Percentiles rank a stretch among this genome's conserved stretches.
phyloP scores from a whole-genome alignment of 1,139 yeast species.

The Kodamaea suecica region DNA sequence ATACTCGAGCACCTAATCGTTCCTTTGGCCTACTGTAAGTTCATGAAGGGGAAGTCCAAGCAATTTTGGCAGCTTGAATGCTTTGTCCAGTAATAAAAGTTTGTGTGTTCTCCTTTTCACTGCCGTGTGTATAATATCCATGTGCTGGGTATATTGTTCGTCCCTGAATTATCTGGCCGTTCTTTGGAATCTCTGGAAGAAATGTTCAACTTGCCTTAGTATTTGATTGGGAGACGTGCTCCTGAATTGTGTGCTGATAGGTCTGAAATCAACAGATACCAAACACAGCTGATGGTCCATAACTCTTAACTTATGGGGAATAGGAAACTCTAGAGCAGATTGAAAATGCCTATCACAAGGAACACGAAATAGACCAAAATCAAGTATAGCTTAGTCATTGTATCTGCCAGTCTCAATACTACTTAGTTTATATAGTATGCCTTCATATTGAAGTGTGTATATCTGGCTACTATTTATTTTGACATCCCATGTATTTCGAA shows the following conservation, averaged over 20 bases:
- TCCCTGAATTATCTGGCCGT: conserved; percentile 24
- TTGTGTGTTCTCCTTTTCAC: conserved; percentile 15
- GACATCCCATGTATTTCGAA: too few relatives aligned
- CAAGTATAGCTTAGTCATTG: not conserved
- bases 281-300: conserved; percentile 8
- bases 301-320: conserved; percentile 5
- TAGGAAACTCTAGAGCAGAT: conserved; percentile 10
- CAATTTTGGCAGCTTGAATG: too few relatives aligned
- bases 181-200: conserved; percentile 27
- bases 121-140: conserved; percentile 16
- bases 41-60: too few relatives aligned
- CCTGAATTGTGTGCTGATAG: conserved; percentile 22
- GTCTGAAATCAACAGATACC: conserved; percentile 21
- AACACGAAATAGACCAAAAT: not conserved
- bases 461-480: too few relatives aligned
- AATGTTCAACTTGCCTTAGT: conserved; percentile 26
- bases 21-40: too few relatives aligned
- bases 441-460: too few relatives aligned
- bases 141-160: conserved; percentile 23
- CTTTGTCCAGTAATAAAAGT: conserved; percentile 21
- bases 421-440: too few relatives aligned
- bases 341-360: conserved; percentile 7
- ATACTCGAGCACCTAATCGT: too few relatives aligned
- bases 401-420: too few relatives aligned
- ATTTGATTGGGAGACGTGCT: conserved; percentile 23